Evolutionary conservation across 108 stramenopile species (phyloP), one percentile per base, ranked within the genome.

Genomic region (Cylindrotheca fusiformis): DNA sequence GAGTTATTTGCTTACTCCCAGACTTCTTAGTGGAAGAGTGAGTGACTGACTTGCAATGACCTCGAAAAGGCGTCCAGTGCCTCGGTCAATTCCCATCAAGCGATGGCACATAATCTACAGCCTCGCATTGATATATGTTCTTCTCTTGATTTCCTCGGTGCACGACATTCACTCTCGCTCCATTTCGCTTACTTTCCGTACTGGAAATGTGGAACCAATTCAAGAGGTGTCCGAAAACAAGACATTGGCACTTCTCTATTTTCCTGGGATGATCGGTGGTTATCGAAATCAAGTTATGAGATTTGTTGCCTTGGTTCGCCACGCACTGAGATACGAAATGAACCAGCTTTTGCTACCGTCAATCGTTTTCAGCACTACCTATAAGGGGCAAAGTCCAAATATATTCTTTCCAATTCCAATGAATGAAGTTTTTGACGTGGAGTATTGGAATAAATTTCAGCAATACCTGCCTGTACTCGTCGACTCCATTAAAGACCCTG

Each of bases 261-360:
- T 77, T 17, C 73, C 77, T 14, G 80, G 81, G 0, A 55, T 89
- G 17, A 31, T 79, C 2, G 84, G 87, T 8, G 87, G 87, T 25
- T 84, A 72, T 60, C 74, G 82, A 1, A 91, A 91, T 69, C 90
- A 91, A 73, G 82, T 78, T 31, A 82, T 91, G 60, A 68, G 86
- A 29, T 86, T 87, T 31, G 64, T 87, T 3, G 72, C 68, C 0
- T 78, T 87, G 21, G 65, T 86, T 1, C 32, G 50, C 24, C 26
- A 71, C 32, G 90, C 90, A 2, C 23, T 68, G 0, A 6, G 55
- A 36, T 47, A 67, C 32, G 58, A 80, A 41, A 65, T 82, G 32
- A 19, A 56, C 1, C 67, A 84, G 14, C 31, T 91, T 26, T 58
- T 84, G 6, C 52, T 91, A 8, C 86, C 89, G 18, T 73, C 79